Evolutionary conservation across 2,329 filamentous ascomycete genomes (phyloP).

Genomic region (Clathrospora elynae): DNA sequence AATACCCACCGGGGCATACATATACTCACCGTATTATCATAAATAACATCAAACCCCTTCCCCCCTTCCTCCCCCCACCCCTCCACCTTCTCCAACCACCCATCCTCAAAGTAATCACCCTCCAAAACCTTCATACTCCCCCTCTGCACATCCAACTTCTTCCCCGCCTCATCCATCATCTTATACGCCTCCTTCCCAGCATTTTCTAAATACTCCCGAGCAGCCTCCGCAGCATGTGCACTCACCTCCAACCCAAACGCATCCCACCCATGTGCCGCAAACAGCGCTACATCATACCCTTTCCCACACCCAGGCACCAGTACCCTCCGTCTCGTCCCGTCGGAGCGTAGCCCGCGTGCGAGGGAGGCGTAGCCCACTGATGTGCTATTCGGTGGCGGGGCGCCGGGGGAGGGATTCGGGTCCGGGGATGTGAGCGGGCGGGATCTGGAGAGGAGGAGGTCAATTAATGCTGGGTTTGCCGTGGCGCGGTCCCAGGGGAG

Average conservation of each 20-base stretch:
- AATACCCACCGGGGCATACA: not conserved
- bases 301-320: constrained; percentile 82
- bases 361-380: constrained; percentile 11
- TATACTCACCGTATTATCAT: constrained; percentile 63
- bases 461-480: constrained; percentile 64
- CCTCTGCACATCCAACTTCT: constrained; percentile 51
- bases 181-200: constrained; percentile 50
- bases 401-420: constrained; percentile 27
- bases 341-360: constrained; percentile 18
- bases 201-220: constrained; percentile 49
- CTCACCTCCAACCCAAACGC: constrained; percentile 75
- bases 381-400: constrained; percentile 13
- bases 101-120: constrained; percentile 70
- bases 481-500: constrained; percentile 65
- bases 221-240: constrained; percentile 54
- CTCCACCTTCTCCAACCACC: constrained; percentile 56
- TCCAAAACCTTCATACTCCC: constrained; percentile 63
- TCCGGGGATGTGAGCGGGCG: constrained; percentile 17
- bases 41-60: constrained; percentile 67
- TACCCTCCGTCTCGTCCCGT: constrained; percentile 58
- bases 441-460: constrained; percentile 49
- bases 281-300: constrained; percentile 79
- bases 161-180: constrained; percentile 47
- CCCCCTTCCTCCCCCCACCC: constrained; percentile 28
- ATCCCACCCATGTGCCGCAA: constrained; percentile 77